phyloP scores from a whole-genome alignment of 2,329 filamentous ascomycete genomes.

The Penicillium frequentans region DNA sequence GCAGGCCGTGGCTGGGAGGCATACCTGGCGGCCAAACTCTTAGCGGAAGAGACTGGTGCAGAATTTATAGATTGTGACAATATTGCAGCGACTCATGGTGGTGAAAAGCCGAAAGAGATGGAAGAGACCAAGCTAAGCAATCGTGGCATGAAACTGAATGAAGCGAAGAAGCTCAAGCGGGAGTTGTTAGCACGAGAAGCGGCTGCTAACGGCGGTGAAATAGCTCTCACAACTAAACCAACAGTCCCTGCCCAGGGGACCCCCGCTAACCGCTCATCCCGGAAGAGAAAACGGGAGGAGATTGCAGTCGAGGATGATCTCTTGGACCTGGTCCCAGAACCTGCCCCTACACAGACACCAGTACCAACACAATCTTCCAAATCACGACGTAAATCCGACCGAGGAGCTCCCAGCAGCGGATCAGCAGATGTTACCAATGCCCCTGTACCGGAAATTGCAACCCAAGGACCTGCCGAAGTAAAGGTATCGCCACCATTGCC shows the following conservation, averaged over 20 bases:
- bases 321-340: slow-evolving; percentile 1
- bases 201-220: slow-evolving; percentile 37
- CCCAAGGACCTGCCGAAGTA: slow-evolving; percentile 14
- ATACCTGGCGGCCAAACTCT: slow-evolving; percentile 50
- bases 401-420: slow-evolving; percentile 39
- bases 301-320: slow-evolving; percentile 33
- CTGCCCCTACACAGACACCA: slow-evolving; percentile 1
- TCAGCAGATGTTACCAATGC: slow-evolving; percentile 36
- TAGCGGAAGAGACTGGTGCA: slow-evolving; percentile 52
- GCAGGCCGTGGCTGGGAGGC: slow-evolving; percentile 56
- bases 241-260: slow-evolving; percentile 18
- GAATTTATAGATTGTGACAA: slow-evolving; percentile 60
- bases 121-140: slow-evolving; percentile 56
- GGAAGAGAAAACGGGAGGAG: slow-evolving; percentile 59
- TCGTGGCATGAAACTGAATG: slow-evolving; percentile 61
- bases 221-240: slow-evolving; percentile 3
- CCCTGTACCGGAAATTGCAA: slow-evolving; percentile 18
- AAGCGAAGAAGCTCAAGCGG: slow-evolving; percentile 62
- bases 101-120: slow-evolving; percentile 41
- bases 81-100: slow-evolving; percentile 41
- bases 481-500: slow-evolving; percentile 22
- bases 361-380: slow-evolving; percentile 1
- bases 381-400: slow-evolving; percentile 36
- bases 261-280: slow-evolving; percentile 26
- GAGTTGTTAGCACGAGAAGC: slow-evolving; percentile 51